These are phyloP conservation scores for Scheffersomyces lignicola DNA, from an alignment of 1,139 yeast genomes.

Conservation along the genomic window DNA sequence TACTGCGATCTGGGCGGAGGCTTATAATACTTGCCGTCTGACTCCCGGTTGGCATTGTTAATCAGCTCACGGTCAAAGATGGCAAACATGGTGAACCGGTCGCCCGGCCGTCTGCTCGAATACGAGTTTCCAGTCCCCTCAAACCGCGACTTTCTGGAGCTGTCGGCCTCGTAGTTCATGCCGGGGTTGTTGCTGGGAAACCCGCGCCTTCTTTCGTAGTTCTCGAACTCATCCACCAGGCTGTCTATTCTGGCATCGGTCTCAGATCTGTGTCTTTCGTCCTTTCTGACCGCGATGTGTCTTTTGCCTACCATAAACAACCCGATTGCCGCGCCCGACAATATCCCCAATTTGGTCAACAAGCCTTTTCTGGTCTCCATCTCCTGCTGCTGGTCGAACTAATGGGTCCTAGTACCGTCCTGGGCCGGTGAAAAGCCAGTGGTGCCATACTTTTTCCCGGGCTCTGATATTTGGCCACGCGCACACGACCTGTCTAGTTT, in stretches of 20 bases:
- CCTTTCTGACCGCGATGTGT: conserved; percentile 37
- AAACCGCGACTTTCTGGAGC: conserved; percentile 54
- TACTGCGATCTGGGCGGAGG: conserved; percentile 13
- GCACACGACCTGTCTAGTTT: too few relatives aligned
- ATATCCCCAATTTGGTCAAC: conserved; percentile 35
- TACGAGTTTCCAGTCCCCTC: conserved; percentile 69
- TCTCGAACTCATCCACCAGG: conserved; percentile 31
- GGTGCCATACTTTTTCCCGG: too few relatives aligned
- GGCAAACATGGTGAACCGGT: conserved; percentile 37
- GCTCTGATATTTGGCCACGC: too few relatives aligned
- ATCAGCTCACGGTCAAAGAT: conserved; percentile 25
- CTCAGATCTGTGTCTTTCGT: conserved; percentile 36
- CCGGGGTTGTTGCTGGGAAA: conserved; percentile 32
- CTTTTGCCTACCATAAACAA: conserved; percentile 36
- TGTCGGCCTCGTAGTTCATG: conserved; percentile 21
- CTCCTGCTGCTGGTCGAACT: neutral
- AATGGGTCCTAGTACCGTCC: too few relatives aligned
- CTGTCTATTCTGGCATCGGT: conserved; percentile 40
- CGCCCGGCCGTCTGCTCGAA: conserved; percentile 51
- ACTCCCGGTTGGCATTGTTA: conserved; percentile 7
- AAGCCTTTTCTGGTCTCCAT: conserved; percentile 42
- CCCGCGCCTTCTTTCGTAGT: conserved; percentile 35
- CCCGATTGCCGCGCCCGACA: conserved; percentile 31
- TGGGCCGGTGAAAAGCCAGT: too few relatives aligned
- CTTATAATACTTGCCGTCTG: conserved; percentile 12